Percentiles rank a stretch among this genome's conserved stretches.
Conservation (phyloP, 163 green algal genomes). For the Chlamydomonas reinhardtii region DNA sequence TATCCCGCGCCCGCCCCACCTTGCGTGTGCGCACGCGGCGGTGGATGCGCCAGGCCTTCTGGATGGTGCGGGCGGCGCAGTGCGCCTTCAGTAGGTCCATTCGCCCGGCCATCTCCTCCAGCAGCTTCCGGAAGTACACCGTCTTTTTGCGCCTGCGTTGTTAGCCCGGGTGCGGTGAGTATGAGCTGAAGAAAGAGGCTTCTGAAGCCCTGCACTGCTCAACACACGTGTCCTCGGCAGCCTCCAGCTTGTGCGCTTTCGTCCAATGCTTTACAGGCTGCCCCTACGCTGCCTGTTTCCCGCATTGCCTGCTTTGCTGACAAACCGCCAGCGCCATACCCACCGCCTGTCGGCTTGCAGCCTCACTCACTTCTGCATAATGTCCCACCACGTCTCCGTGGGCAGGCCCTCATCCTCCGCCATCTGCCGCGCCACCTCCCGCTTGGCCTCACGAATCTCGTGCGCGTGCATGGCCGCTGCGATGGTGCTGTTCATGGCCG, state of each 20-base stretch:
- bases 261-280: too few species aligned
- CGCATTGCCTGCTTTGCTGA: too few species aligned
- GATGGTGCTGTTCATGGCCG: background rate
- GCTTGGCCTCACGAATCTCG: constrained; percentile 23
- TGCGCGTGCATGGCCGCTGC: constrained; percentile 13
- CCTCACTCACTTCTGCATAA: constrained; percentile 41
- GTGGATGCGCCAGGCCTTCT: constrained; percentile 32
- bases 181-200: too few species aligned
- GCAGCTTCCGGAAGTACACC: constrained; percentile 42
- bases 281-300: too few species aligned
- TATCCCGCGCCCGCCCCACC: background rate
- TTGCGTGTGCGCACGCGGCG: constrained; percentile 2
- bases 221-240: too few species aligned
- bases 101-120: constrained; percentile 17
- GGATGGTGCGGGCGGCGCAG: constrained; percentile 19
- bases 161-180: background rate
- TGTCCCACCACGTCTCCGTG: constrained; percentile 47
- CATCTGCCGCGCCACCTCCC: constrained; percentile 10
- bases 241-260: too few species aligned
- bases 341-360: too few species aligned
- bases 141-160: constrained; percentile 37
- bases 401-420: constrained; percentile 34
- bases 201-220: too few species aligned
- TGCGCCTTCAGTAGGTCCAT: constrained; percentile 39
- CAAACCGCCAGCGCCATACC: too few species aligned